Percentiles rank a stretch among this genome's conserved stretches.
These are phyloP conservation scores for Penicillium flavigenum DNA, from an alignment of 495 filamentous ascomycete genomes.

Conservation along the genomic window DNA sequence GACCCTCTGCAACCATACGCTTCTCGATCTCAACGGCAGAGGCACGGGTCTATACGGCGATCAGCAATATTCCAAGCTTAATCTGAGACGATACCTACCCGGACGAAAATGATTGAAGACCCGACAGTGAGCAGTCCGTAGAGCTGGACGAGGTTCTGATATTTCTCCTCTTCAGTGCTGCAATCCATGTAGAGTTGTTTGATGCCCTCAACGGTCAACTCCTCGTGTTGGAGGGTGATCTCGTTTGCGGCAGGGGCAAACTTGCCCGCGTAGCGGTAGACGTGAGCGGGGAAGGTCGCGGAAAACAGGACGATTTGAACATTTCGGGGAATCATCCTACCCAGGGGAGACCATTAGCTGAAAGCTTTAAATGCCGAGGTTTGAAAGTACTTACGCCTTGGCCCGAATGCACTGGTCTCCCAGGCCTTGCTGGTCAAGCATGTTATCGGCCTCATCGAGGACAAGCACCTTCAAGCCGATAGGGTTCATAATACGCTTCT, in stretches of 20 bases:
- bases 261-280: slow-evolving; percentile 71
- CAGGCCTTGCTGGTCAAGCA: slow-evolving; percentile 90
- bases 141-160: slow-evolving; percentile 79
- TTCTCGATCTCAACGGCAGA: slow-evolving; percentile 79
- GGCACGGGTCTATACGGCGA: slow-evolving; percentile 60
- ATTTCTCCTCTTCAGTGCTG: slow-evolving; percentile 75
- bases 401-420: slow-evolving; percentile 93
- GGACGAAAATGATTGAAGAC: slow-evolving; percentile 96
- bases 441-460: slow-evolving; percentile 93
- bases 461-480: slow-evolving; percentile 72
- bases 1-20: slow-evolving; percentile 83
- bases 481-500: slow-evolving; percentile 63
- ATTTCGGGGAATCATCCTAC: slow-evolving; percentile 63
- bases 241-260: slow-evolving; percentile 85
- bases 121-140: slow-evolving; percentile 95
- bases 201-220: slow-evolving; percentile 95
- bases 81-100: slow-evolving; percentile 50
- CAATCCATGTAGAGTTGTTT: slow-evolving; percentile 97
- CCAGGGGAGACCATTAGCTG: slow-evolving; percentile 19
- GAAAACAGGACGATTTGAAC: slow-evolving; percentile 92
- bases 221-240: slow-evolving; percentile 82
- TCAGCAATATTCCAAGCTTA: slow-evolving; percentile 22
- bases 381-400: slow-evolving; percentile 60
- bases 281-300: slow-evolving; percentile 87
- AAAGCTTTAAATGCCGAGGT: neutral